Base-by-base conservation (phyloP, 129 eudicot species). In the Pulicaria dysenterica region DNA sequence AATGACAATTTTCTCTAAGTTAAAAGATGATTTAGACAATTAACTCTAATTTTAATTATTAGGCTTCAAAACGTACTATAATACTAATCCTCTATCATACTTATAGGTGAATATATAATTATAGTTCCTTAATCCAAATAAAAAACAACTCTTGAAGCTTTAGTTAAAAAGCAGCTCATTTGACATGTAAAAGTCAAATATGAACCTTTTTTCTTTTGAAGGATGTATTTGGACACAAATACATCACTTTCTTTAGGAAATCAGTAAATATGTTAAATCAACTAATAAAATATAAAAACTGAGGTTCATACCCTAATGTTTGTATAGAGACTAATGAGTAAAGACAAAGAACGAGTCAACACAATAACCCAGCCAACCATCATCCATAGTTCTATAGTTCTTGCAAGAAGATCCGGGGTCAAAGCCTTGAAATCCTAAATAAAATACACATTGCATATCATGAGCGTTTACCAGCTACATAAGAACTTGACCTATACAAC, bases 361-460 rank as follows among this genome's bases (percentile, higher is more conserved):
- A 91, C 66, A 48, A 91, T 48, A 73, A 91, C n/a, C 69, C 80
- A 91, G 76, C 36, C 97, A 92, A 17, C 97, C 95, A 15, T 95
- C 97, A 77, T 83, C 88, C 74, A 91, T 90, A 47, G 95, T 91
- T 91, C 97, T 74, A 91, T 84, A 6, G 95, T 88, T 82, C 92
- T 78, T 59, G 97, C 97, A 47, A 91, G 78, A 51, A 88, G 89
- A 82, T 91, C 88, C 40, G 96, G 97, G 1, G 95, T 91, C 86
- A 91, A 78, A 36, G 97, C 90, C 78, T 88, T 89, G 77, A 88
- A 91, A 82, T 88, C 96, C 97, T 88, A 62, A 40, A 10, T 9
- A 16, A 17, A 79, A 7, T 46, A 56, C 38, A 57, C 0, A 31
- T 17, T n/a, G 31, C 15, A 19, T 57, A 6, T 7, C 14, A 31